Evolutionary conservation across 768 basidiomycete genomes (phyloP).

Genomic region (Suillus subaureus): DNA sequence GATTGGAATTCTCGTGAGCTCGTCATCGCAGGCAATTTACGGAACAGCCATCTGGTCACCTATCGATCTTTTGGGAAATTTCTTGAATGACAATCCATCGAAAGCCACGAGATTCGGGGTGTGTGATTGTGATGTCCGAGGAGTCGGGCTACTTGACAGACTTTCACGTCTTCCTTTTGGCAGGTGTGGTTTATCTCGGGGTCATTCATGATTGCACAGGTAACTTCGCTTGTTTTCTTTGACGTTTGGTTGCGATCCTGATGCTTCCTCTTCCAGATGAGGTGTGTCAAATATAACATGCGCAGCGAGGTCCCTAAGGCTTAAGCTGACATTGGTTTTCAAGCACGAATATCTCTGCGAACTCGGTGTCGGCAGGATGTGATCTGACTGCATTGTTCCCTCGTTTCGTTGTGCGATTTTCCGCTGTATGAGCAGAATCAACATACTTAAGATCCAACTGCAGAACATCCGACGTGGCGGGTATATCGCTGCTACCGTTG

Average conservation of each 20-base stretch:
- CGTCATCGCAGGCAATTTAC: constrained; percentile 74
- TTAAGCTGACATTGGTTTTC: constrained; percentile 12
- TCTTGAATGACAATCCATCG: constrained; percentile 66
- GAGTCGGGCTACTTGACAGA: constrained; percentile 15
- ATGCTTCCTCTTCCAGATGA: constrained; percentile 25
- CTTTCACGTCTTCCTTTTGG: constrained; percentile 5
- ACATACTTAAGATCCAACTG: background rate
- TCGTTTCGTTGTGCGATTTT: constrained; percentile 61
- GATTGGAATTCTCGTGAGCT: constrained; percentile 81
- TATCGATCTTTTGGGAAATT: constrained; percentile 66
- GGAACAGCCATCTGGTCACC: constrained; percentile 81
- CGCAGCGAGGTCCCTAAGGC: constrained; percentile 10
- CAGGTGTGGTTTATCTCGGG: constrained; percentile 79
- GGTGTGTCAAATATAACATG: constrained; percentile 25
- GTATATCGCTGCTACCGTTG: constrained; percentile 79
- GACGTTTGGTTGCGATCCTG: constrained; percentile 6
- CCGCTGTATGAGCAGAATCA: constrained; percentile 6
- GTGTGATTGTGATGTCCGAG: constrained; percentile 17
- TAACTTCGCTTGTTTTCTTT: constrained; percentile 20
- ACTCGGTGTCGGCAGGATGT: constrained; percentile 82
- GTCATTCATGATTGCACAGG: constrained; percentile 80
- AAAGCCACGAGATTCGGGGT: constrained; percentile 70
- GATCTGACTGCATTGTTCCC: constrained; percentile 80
- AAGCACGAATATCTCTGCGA: constrained; percentile 81
- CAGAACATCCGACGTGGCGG: constrained; percentile 85